Evolutionary conservation across 257 asterid genomes (phyloP).

Genomic region (Solanum tarijense): DNA sequence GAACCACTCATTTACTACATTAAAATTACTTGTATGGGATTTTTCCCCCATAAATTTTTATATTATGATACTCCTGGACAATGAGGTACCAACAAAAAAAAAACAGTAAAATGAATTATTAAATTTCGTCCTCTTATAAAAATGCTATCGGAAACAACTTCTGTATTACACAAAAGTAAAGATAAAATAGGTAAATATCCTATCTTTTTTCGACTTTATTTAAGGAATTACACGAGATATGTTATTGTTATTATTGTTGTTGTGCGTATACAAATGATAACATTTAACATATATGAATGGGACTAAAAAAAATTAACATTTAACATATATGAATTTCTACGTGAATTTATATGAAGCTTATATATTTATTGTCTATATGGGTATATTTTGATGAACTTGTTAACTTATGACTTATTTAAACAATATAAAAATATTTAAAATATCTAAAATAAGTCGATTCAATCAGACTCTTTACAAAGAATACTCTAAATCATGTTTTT

Average conservation of each 20-base stretch:
- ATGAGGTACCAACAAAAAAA: neutral
- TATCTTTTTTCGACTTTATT: rapidly evolving
- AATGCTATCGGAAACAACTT: rapidly evolving
- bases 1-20: neutral
- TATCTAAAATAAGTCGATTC: neutral
- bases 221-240: rapidly evolving
- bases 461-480: neutral
- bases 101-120: neutral
- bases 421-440: neutral
- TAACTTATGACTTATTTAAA: neutral
- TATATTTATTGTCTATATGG: neutral
- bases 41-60: neutral
- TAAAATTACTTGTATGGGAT: neutral
- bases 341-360: too few relatives aligned
- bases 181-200: neutral
- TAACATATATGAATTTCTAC: neutral
- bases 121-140: neutral
- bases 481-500: neutral
- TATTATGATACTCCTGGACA: neutral
- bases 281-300: neutral
- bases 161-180: neutral
- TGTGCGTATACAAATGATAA: neutral
- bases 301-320: neutral
- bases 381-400: neutral
- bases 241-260: neutral